Percentiles rank a stretch among this genome's conserved stretches.
phyloP scores from a whole-genome alignment of 78 protist genomes.

The Cavenderia fasciculata region DNA sequence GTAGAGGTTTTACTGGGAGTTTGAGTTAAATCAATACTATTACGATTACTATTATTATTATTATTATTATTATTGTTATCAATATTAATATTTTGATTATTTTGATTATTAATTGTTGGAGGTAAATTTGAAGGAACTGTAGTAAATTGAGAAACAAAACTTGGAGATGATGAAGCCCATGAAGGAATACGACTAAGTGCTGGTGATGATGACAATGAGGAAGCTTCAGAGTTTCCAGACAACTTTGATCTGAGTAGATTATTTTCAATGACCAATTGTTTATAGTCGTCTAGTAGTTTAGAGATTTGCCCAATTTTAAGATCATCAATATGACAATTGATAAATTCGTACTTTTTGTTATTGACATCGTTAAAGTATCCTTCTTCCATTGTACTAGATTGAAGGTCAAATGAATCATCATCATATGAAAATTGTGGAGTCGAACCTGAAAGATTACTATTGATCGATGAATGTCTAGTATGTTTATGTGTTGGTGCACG shows the following conservation, averaged over 20 bases:
- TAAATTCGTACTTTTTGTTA: conserved; percentile 50
- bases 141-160: not conserved
- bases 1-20: no score
- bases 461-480: conserved; percentile 47
- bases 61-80: not conserved
- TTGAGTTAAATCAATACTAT: no score
- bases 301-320: conserved; percentile 62
- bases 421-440: no score
- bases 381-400: no score
- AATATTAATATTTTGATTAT: not conserved
- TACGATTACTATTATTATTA: not conserved
- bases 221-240: conserved; percentile 27
- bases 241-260: conserved; percentile 50
- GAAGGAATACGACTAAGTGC: conserved; percentile 46
- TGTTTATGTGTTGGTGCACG: conserved; percentile 8
- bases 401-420: no score
- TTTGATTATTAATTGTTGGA: not conserved
- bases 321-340: conserved; percentile 53
- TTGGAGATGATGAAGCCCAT: conserved; percentile 14
- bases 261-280: conserved; percentile 54
- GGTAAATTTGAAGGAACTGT: not conserved
- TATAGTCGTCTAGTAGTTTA: conserved; percentile 58
- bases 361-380: no score
- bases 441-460: no score
- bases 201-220: conserved; percentile 65